Base-by-base conservation (phyloP, 768 basidiomycete genomes). In the Mycena floridula region DNA sequence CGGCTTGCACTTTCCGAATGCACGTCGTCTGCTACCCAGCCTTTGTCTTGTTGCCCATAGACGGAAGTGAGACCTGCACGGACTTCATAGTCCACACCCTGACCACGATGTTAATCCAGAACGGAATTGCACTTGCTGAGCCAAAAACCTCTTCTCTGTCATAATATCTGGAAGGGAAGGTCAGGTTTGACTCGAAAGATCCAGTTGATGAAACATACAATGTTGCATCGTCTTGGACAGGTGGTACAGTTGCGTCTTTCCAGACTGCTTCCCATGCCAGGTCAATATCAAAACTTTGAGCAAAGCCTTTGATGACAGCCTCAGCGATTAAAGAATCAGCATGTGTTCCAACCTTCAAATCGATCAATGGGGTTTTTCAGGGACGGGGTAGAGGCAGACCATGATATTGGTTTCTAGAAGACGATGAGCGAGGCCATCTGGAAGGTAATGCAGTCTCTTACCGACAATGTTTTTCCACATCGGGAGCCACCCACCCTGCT, bases 391-490 rank as follows among this genome's bases (percentile, higher is more conserved):
- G 22, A 39, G n/a, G 45, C 54, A 4, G 44, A 79, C 81, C 88
- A 91, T 91, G 52, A 89, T 89, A 52, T 88, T 91, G 1, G 88
- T 89, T 56, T 91, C 85, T 67, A 39, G n/a, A n/a, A n/a, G n/a
- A n/a, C 18, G 22, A n/a, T n/a, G n/a, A n/a, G n/a, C n/a, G n/a
- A n/a, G n/a, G n/a, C n/a, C n/a, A n/a, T n/a, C n/a, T n/a, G n/a
- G n/a, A n/a, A n/a, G n/a, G n/a, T n/a, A n/a, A n/a, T n/a, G n/a
- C n/a, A n/a, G n/a, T n/a, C n/a, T n/a, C n/a, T n/a, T n/a, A n/a
- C n/a, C n/a, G n/a, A n/a, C 38, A 11, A 90, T 74, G 49, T 90
- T 90, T 64, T 89, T 90, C 89, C 89, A 91, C 87, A 90, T 89
- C 0, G 89, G 89, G 27, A 91, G 63, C 85, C 88, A 88, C 3